A percentile compares a stretch with the other conserved stretches of the same genome.
Conservation (phyloP, 2,329 filamentous ascomycete genomes). For the Beauveria australis region DNA sequence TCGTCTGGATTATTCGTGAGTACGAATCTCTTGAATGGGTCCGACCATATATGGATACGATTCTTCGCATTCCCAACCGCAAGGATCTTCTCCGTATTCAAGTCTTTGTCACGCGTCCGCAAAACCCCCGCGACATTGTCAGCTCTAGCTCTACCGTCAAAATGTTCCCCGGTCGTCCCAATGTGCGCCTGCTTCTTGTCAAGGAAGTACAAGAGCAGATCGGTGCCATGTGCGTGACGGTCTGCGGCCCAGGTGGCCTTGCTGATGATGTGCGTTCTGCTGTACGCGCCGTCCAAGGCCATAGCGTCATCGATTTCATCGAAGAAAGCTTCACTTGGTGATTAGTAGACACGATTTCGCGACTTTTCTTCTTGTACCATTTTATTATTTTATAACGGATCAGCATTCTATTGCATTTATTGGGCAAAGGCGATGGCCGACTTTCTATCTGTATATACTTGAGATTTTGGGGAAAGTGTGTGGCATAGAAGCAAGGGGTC, state of each 20-base stretch:
- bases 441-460: slow-evolving; percentile 8
- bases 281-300: slow-evolving; percentile 54
- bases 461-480: neutral
- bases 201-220: slow-evolving; percentile 75
- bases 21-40: slow-evolving; percentile 90
- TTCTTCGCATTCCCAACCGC: slow-evolving; percentile 72
- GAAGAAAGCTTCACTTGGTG: slow-evolving; percentile 70
- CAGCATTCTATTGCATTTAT: slow-evolving; percentile 7
- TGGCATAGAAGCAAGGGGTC: neutral
- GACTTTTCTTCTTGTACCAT: neutral
- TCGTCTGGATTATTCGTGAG: slow-evolving; percentile 90
- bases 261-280: slow-evolving; percentile 68
- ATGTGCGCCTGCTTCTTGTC: slow-evolving; percentile 68
- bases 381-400: slow-evolving; percentile 7
- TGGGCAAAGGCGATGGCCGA: neutral
- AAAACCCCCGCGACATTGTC: slow-evolving; percentile 72
- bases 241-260: slow-evolving; percentile 67
- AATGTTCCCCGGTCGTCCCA: slow-evolving; percentile 85
- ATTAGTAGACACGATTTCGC: slow-evolving; percentile 8
- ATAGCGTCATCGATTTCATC: slow-evolving; percentile 61
- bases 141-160: slow-evolving; percentile 73
- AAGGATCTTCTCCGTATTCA: slow-evolving; percentile 78
- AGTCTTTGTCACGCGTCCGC: slow-evolving; percentile 83
- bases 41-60: slow-evolving; percentile 68
- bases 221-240: slow-evolving; percentile 81